Base-by-base conservation (phyloP, 176 grass and related monocot genomes). In the Triticum dicoccoides region DNA sequence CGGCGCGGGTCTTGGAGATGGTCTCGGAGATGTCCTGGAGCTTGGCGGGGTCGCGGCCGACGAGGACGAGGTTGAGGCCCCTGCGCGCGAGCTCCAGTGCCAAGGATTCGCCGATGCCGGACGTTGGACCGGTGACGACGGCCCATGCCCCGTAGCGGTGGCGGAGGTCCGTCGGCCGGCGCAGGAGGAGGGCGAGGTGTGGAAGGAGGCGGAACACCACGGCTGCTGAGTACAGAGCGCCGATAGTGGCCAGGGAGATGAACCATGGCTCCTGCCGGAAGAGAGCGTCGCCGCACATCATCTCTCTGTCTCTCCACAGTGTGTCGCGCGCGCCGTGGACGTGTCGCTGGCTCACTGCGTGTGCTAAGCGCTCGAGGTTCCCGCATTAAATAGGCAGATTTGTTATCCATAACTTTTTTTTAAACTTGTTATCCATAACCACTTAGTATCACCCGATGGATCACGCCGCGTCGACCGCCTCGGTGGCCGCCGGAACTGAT, bases 51-150 rank as follows among this genome's bases (percentile, higher is more conserved):
- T 85, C 63, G 38, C 86, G 92, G 81, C 85, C 90, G 56, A 94
- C 70, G 58, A 94, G 87, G 73, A 94, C 78, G 65, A 94, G 49
- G 62, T 90, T 68, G 58, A 94, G 81, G 37, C 92, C 89, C 5
- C 4, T n/a, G 8, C 81, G 74, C 2, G 92, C 92, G 33, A 94
- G 81, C 61, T 90, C 79, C 20, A 88, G 27, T 9, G 90, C 90
- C 52, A 90, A 44, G 41, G 89, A 84, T 6, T 63, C 80, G 27
- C 93, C 90, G 65, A 95, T 87, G 56, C 93, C 93, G 8, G 86
- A 86, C 20, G 90, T 95, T 49, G 93, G 78, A 4, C 87, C 87
- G 8, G 87, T 89, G 24, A 93, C 83, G 37, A 93, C 12, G 24
- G 92, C 92, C 92, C 88, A 91, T 30, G 79, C 47, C 49, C 88